Percentiles rank a stretch among this genome's conserved stretches.
phyloP scores from a whole-genome alignment of 352 stramenopile species.

The Ophiocytium majus region DNA sequence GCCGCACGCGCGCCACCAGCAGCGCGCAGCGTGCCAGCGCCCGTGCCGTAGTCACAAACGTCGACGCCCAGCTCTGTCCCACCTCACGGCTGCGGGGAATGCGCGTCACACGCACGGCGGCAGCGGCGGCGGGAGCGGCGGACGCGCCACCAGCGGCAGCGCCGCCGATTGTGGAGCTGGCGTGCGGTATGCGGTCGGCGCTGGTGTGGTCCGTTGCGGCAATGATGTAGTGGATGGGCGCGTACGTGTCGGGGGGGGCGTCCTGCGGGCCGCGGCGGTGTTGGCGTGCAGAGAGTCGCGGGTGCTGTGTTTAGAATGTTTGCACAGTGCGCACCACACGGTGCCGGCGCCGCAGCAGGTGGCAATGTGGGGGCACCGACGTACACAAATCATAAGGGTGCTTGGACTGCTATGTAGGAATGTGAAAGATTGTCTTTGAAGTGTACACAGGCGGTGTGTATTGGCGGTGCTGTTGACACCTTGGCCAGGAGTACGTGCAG shows the following conservation, averaged over 20 bases:
- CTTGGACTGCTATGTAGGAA: too few species aligned
- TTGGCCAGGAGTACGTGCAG: not conserved
- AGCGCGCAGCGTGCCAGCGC: conserved; percentile 68
- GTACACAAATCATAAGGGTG: too few species aligned
- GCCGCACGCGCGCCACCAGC: conserved; percentile 68
- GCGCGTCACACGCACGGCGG: conserved; percentile 51
- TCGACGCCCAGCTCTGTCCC: conserved; percentile 79
- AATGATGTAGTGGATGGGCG: conserved; percentile 42
- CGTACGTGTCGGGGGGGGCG: conserved; percentile 35
- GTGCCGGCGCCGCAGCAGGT: too few species aligned
- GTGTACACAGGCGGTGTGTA: too few species aligned
- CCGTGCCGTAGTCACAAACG: conserved; percentile 72
- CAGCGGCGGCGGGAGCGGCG: conserved; percentile 19
- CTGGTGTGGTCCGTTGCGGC: conserved; percentile 51
- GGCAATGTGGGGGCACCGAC: too few species aligned
- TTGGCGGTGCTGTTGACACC: too few species aligned
- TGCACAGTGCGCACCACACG: too few species aligned
- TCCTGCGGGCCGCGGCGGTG: too few species aligned
- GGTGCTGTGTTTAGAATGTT: too few species aligned
- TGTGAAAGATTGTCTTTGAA: too few species aligned
- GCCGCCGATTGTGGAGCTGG: not conserved
- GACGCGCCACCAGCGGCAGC: conserved; percentile 27
- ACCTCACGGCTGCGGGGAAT: conserved; percentile 82
- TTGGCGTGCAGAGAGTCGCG: too few species aligned
- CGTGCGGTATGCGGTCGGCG: conserved; percentile 38